These are phyloP conservation scores for Exophiala calicioides DNA, from an alignment of 2,329 filamentous ascomycete genomes.

Conservation along the genomic window DNA sequence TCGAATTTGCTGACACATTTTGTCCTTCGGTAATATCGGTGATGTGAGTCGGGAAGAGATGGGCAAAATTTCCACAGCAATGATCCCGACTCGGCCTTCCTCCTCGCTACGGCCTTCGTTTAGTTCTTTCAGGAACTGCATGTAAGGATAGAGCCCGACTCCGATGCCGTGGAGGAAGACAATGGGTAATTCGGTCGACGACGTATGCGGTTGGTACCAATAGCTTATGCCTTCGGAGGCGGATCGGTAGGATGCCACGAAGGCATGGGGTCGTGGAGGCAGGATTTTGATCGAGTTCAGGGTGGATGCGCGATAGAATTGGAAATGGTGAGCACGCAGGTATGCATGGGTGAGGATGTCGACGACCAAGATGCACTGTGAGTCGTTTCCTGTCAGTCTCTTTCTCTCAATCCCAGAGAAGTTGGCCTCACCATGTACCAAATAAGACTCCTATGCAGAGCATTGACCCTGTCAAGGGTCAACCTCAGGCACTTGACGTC, in stretches of 20 bases:
- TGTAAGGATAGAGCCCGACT: constrained; percentile 66
- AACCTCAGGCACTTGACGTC: constrained; percentile 60
- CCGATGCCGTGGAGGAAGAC: constrained; percentile 74
- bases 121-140: constrained; percentile 60
- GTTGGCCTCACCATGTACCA: constrained; percentile 60
- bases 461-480: constrained; percentile 64
- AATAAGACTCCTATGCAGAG: constrained; percentile 61
- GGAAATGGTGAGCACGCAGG: constrained; percentile 9
- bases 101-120: constrained; percentile 16
- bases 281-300: constrained; percentile 12
- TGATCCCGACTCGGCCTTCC: constrained; percentile 17
- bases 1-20: constrained; percentile 59
- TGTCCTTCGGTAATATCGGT: constrained; percentile 26
- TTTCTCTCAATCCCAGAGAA: not conserved
- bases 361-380: constrained; percentile 52
- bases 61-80: constrained; percentile 20
- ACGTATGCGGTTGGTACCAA: constrained; percentile 66
- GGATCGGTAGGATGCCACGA: constrained; percentile 8
- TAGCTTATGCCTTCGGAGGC: constrained; percentile 43
- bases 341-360: constrained; percentile 19
- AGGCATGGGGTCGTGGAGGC: constrained; percentile 20
- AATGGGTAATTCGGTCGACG: constrained; percentile 54
- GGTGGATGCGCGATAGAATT: constrained; percentile 20
- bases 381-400: not conserved
- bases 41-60: constrained; percentile 52